These are phyloP conservation scores for Scalesia atractyloides DNA, from an alignment of 129 eudicot species.

Conservation along the genomic window DNA sequence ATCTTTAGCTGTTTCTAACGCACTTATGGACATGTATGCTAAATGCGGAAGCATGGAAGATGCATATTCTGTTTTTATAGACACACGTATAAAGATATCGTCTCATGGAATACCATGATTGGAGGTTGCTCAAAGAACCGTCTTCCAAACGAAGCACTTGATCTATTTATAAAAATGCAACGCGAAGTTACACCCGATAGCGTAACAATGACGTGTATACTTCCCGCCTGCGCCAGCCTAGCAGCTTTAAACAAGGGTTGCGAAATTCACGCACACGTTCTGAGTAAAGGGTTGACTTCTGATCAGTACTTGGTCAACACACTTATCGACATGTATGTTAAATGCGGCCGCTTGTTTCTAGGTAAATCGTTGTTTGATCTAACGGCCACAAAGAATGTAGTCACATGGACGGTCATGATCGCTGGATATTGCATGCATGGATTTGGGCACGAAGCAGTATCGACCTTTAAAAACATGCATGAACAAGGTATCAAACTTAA, in stretches of 20 bases:
- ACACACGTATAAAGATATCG: slow-evolving; percentile 43
- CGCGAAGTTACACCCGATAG: slow-evolving; percentile 42
- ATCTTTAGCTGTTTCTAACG: slow-evolving; percentile 54
- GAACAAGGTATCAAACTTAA: slow-evolving; percentile 46
- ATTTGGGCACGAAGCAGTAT: slow-evolving; percentile 53
- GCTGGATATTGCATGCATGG: slow-evolving; percentile 75
- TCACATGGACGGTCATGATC: slow-evolving; percentile 63
- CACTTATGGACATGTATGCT: slow-evolving; percentile 77
- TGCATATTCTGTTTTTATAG: slow-evolving; percentile 42
- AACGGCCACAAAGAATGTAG: slow-evolving; percentile 37
- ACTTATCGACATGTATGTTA: slow-evolving; percentile 65
- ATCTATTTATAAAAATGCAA: slow-evolving; percentile 53
- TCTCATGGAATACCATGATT: slow-evolving; percentile 75
- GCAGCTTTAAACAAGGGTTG: slow-evolving; percentile 54
- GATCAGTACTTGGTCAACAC: slow-evolving; percentile 56
- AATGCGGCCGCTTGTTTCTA: slow-evolving; percentile 51
- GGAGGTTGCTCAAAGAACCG: slow-evolving; percentile 73
- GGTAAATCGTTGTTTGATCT: slow-evolving; percentile 49
- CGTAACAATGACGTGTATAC: slow-evolving; percentile 59
- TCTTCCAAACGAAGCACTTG: slow-evolving; percentile 57
- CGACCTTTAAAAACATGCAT: slow-evolving; percentile 47
- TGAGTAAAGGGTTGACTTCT: slow-evolving; percentile 47
- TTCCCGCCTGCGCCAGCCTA: slow-evolving; percentile 69
- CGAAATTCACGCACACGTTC: slow-evolving; percentile 53
- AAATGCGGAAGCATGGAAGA: slow-evolving; percentile 75